Evolutionary conservation across 1,284 basidiomycete species (phyloP).

Genomic region (Heterobasidion annosum): DNA sequence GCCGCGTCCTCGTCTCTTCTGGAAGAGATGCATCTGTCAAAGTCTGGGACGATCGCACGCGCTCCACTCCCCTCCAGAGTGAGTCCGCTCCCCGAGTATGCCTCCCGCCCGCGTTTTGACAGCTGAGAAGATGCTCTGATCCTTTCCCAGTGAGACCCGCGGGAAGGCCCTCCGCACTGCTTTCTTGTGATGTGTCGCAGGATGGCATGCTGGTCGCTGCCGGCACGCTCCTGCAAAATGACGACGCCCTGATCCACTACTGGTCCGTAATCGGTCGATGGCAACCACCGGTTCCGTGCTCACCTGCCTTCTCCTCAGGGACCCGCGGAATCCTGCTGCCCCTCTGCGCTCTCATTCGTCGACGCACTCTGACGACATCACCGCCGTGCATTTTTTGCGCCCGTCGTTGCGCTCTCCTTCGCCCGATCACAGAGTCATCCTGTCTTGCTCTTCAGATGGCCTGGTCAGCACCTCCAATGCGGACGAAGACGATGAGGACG

Average conservation of each 20-base stretch:
- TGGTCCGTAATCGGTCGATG: conserved; percentile 39
- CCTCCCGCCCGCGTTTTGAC: conserved; percentile 20
- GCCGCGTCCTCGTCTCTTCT: conserved; percentile 41
- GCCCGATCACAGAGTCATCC: conserved; percentile 26
- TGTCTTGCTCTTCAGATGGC: conserved; percentile 70
- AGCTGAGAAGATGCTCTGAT: conserved; percentile 29
- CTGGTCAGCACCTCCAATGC: conserved; percentile 59
- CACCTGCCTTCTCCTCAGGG: conserved; percentile 31
- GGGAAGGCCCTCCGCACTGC: conserved; percentile 34
- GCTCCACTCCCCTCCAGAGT: conserved; percentile 49
- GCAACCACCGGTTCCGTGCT: conserved; percentile 1
- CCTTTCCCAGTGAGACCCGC: conserved; percentile 33
- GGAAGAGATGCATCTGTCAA: conserved; percentile 58
- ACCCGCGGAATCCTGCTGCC: conserved; percentile 40
- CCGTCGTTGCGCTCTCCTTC: conserved; percentile 13
- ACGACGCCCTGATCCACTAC: conserved; percentile 65
- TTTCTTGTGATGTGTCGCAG: conserved; percentile 60
- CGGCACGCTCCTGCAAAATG: conserved; percentile 59
- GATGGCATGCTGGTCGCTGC: conserved; percentile 62
- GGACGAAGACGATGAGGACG: conserved; percentile 66
- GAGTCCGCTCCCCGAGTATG: conserved; percentile 20
- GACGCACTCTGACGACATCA: conserved; percentile 76
- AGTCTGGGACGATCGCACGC: conserved; percentile 61
- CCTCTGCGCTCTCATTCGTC: conserved; percentile 44
- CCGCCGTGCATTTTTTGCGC: conserved; percentile 46